Conservation (phyloP, 805 yeast species). For the Kuraishia hungarica region DNA sequence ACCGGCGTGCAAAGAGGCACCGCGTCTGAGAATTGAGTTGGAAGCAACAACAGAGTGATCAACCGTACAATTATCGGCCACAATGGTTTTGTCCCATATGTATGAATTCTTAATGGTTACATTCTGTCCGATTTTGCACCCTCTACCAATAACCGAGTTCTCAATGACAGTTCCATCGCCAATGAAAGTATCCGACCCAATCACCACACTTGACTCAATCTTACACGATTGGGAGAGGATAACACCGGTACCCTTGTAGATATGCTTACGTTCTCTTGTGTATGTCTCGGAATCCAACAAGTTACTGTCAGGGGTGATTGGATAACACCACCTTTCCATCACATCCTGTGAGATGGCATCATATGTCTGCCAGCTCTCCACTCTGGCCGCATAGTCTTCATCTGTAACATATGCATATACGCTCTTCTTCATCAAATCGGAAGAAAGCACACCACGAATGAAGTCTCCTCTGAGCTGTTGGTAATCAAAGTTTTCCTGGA, state of each 20-base stretch:
- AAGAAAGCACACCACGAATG: constrained; percentile 81
- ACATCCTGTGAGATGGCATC: constrained; percentile 87
- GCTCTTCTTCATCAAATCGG: constrained; percentile 84
- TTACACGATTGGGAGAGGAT: constrained; percentile 89
- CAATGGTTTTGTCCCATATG: constrained; percentile 76
- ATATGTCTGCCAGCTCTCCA: constrained; percentile 91
- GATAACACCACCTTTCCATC: constrained; percentile 87
- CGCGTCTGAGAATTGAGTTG: constrained; percentile 43
- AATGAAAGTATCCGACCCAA: constrained; percentile 69
- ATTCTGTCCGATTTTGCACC: constrained; percentile 76
- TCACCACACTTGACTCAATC: constrained; percentile 70
- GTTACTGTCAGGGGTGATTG: constrained; percentile 83
- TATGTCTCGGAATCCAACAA: constrained; percentile 64
- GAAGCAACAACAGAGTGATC: constrained; percentile 66
- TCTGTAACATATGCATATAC: constrained; percentile 81
- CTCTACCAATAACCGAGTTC: constrained; percentile 76
- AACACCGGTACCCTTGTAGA: constrained; percentile 85
- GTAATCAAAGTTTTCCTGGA: constrained; percentile 94
- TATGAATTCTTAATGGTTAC: constrained; percentile 67
- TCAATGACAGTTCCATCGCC: constrained; percentile 65
- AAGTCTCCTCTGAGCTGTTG: constrained; percentile 82
- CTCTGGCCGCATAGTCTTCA: constrained; percentile 85
- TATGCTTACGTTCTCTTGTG: constrained; percentile 72
- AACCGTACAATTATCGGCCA: constrained; percentile 57
- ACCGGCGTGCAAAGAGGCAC: constrained; percentile 53